Evolutionary conservation across 2,329 filamentous ascomycete species (phyloP).

Genomic region (Aspergillus eucalypticola): DNA sequence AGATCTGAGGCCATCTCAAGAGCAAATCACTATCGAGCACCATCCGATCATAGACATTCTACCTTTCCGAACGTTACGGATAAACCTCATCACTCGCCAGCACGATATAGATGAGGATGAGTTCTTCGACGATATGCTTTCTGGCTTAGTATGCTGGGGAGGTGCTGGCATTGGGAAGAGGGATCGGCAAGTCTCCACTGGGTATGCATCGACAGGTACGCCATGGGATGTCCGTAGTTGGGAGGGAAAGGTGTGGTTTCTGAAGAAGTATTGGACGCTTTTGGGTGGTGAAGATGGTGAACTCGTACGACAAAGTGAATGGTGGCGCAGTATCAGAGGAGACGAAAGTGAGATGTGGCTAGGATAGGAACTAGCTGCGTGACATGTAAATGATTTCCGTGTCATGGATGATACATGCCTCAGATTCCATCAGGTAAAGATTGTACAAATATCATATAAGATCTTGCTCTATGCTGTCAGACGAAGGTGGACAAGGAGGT

Average conservation of each 20-base stretch:
- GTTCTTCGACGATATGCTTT: slow-evolving; percentile 19
- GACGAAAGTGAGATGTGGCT: slow-evolving; percentile 10
- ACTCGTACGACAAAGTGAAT: slow-evolving; percentile 29
- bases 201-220: slow-evolving; percentile 33
- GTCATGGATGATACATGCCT: not conserved
- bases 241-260: slow-evolving; percentile 49
- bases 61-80: slow-evolving; percentile 21
- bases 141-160: slow-evolving; percentile 24
- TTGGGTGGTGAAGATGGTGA: slow-evolving; percentile 41
- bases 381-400: too few relatives aligned
- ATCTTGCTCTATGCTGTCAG: too few relatives aligned
- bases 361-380: too few relatives aligned
- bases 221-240: slow-evolving; percentile 50
- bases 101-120: slow-evolving; percentile 21
- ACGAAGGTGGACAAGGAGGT: too few relatives aligned
- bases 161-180: slow-evolving; percentile 16
- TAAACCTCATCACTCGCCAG: slow-evolving; percentile 18
- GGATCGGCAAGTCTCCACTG: slow-evolving; percentile 17
- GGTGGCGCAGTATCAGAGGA: slow-evolving; percentile 24
- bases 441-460: too few relatives aligned
- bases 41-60: slow-evolving; percentile 24
- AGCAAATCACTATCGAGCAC: slow-evolving; percentile 24
- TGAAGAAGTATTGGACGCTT: slow-evolving; percentile 44
- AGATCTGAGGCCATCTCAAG: slow-evolving; percentile 20
- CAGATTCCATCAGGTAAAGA: too few relatives aligned